A percentile compares a stretch with the other conserved stretches of the same genome.
Evolutionary conservation across 805 yeast genomes (phyloP).

Genomic region (Spathaspora hagerdaliae): DNA sequence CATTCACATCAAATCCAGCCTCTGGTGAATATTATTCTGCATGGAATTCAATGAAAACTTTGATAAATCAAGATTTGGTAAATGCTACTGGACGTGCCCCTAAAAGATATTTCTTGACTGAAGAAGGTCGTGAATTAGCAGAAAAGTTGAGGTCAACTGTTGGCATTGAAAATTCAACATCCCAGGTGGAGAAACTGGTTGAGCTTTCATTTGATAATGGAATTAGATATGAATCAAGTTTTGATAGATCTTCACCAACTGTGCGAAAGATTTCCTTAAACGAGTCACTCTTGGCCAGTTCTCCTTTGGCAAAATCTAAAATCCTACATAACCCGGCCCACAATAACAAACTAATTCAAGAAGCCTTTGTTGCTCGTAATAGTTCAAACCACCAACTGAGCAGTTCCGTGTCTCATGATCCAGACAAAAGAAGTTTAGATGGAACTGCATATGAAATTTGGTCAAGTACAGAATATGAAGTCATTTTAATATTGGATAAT

Average conservation of each 20-base stretch:
- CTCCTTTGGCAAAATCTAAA: neutral
- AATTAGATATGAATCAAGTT: slow-evolving; percentile 17
- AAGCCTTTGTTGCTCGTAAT: neutral
- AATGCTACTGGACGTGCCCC: slow-evolving; percentile 52
- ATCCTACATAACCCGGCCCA: neutral
- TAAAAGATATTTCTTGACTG: slow-evolving; percentile 58
- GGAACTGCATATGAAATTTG: slow-evolving; percentile 48
- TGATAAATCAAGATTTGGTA: slow-evolving; percentile 60
- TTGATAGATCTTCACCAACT: slow-evolving; percentile 1
- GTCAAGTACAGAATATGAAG: slow-evolving; percentile 55
- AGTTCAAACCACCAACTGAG: neutral
- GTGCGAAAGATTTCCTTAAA: too few relatives aligned
- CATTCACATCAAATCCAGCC: slow-evolving; percentile 58
- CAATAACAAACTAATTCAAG: neutral
- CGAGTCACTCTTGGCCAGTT: neutral
- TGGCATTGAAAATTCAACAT: slow-evolving; percentile 22
- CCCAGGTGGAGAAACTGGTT: slow-evolving; percentile 1
- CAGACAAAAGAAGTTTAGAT: slow-evolving; percentile 13
- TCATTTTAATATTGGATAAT: slow-evolving; percentile 68
- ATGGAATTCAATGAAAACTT: slow-evolving; percentile 66
- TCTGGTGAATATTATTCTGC: slow-evolving; percentile 67
- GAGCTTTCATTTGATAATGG: slow-evolving; percentile 35
- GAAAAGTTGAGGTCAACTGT: slow-evolving; percentile 48
- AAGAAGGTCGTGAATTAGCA: slow-evolving; percentile 65
- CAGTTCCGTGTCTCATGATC: slow-evolving; percentile 18